Evolutionary conservation across 306 rosid species (phyloP), one percentile per base, ranked within the genome.

Genomic region (Pyrus bretschneideri): DNA sequence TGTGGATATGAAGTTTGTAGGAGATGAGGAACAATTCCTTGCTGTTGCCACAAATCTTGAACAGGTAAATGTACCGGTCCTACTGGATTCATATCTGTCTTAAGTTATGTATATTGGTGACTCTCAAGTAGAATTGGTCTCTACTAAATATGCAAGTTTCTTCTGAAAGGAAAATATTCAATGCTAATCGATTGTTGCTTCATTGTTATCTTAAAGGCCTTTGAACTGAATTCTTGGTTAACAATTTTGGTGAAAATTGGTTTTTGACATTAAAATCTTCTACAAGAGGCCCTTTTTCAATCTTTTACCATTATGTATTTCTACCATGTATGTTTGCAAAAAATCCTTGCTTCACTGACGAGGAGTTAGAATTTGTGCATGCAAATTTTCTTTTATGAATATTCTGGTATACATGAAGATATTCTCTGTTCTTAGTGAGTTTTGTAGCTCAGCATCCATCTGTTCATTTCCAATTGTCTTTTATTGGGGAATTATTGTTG

Each of bases 31-130:
- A 85, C 88, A 87, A 69, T 89, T 75, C 74, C 88, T 92, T 75
- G 97, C 97, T 25, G 91, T 95, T 73, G 99, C 99, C 52, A 92
- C 99, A 76, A 95, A 95, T 85, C 89, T 90, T 78, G 99, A 95
- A 83, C 99, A 92, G 91, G 99, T 92, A 85, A 49, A 45, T 30
- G 62, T 33, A 33, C 38, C 8, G 8, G 38, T 33, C 38, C 38
- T 44, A 33, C 29, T 31, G 52, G 55, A 61, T 67, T 77, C 54
- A 30, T 71, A 18, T 62, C 64, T 22, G 44, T 70, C 45, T 72
- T 74, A n/a, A 46, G 60, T 55, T 70, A 54, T 2, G 17, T 33
- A 74, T 84, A 71, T 15, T 76, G 69, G 22, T 54, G 59, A 42
- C 66, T 33, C 42, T 52, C 61, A 44, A 21, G 72, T 70, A 33